Percentiles rank a stretch among this genome's conserved stretches.
Conservation (phyloP, 352 stramenopile species). For the Phytopythium kandeliae region DNA sequence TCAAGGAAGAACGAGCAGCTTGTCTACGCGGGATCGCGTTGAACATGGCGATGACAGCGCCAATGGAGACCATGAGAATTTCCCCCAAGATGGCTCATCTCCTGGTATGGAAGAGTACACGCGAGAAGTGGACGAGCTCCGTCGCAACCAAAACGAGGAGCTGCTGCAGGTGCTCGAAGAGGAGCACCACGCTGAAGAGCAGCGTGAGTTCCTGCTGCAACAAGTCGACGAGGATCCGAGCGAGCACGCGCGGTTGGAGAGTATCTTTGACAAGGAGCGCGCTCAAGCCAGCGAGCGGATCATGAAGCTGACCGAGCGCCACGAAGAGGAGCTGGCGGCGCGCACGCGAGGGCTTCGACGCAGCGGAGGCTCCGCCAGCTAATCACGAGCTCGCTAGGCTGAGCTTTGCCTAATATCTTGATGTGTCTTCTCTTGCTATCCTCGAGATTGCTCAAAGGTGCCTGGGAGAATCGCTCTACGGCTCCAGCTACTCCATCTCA, state of each 20-base stretch:
- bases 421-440: not conserved
- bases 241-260: conserved; percentile 58
- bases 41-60: conserved; percentile 5
- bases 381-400: not conserved
- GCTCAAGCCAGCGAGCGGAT: conserved; percentile 74
- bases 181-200: conserved; percentile 77
- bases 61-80: conserved; percentile 6
- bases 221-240: conserved; percentile 20
- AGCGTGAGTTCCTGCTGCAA: conserved; percentile 57
- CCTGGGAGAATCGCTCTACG: not conserved
- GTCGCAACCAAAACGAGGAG: conserved; percentile 65
- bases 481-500: conserved; percentile 3
- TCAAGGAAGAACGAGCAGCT: not conserved
- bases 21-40: not conserved
- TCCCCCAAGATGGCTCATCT: conserved; percentile 1
- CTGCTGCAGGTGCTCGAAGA: conserved; percentile 65
- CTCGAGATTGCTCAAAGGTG: not conserved
- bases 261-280: conserved; percentile 66
- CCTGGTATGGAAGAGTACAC: conserved; percentile 14
- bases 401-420: no score
- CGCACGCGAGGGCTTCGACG: conserved; percentile 21
- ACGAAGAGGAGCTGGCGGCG: conserved; percentile 47
- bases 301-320: conserved; percentile 65
- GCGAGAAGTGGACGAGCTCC: conserved; percentile 43
- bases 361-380: not conserved